phyloP scores from a whole-genome alignment of 192 early-diverging fungal genomes.

The Entomortierella chlamydospora region DNA sequence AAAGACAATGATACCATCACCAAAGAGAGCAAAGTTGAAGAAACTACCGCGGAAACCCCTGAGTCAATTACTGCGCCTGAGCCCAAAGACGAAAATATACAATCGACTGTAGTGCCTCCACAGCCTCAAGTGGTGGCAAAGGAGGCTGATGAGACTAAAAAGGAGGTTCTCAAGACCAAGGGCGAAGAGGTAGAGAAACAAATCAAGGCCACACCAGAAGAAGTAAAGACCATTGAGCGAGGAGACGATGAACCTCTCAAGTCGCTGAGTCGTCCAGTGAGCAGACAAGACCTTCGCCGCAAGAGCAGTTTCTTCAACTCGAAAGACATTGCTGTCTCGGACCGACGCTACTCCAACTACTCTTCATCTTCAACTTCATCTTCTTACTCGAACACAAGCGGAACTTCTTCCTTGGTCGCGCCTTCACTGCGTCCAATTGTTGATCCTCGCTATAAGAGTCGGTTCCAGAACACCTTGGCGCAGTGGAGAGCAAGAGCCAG shows the following conservation, averaged over 20 bases:
- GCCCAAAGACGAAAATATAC: too few relatives aligned
- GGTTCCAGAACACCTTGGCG: constrained; percentile 40
- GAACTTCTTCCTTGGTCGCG: neutral
- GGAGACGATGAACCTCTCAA: constrained; percentile 10
- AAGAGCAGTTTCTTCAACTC: constrained; percentile 54
- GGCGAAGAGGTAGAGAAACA: neutral
- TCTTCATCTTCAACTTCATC: constrained; percentile 9
- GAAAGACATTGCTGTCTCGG: constrained; percentile 36
- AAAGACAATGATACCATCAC: too few relatives aligned
- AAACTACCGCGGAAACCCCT: too few relatives aligned
- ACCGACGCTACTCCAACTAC: constrained; percentile 29
- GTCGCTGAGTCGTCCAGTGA: constrained; percentile 26
- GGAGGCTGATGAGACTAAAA: neutral
- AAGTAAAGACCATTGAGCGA: neutral
- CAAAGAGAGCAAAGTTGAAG: too few relatives aligned
- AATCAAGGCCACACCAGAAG: neutral
- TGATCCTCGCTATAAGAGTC: constrained; percentile 45
- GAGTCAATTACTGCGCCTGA: too few relatives aligned
- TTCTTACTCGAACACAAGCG: constrained; percentile 2
- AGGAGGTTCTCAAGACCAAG: neutral
- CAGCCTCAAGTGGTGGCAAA: neutral
- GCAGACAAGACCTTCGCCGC: constrained; percentile 44
- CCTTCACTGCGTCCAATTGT: constrained; percentile 26
- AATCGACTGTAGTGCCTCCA: neutral
- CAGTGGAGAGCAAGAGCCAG: constrained; percentile 37